These are phyloP conservation scores for Geotrichum restrictum DNA, from an alignment of 1,139 yeast genomes.

Conservation along the genomic window DNA sequence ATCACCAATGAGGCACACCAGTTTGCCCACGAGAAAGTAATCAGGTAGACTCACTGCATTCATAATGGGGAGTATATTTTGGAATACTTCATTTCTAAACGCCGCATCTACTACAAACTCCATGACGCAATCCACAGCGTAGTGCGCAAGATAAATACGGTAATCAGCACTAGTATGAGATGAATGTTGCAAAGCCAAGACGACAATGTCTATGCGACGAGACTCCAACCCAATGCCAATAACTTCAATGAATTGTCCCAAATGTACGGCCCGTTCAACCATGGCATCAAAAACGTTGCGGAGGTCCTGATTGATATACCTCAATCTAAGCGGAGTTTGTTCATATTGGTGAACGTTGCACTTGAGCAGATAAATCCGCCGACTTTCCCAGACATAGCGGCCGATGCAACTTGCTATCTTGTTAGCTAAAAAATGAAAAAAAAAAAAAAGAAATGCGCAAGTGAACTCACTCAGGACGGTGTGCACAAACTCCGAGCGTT, in stretches of 20 bases:
- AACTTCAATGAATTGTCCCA: slow-evolving; percentile 73
- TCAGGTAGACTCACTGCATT: slow-evolving; percentile 61
- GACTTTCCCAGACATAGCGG: slow-evolving; percentile 66
- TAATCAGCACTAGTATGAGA: slow-evolving; percentile 30
- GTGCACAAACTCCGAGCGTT: slow-evolving; percentile 74
- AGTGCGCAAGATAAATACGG: slow-evolving; percentile 68
- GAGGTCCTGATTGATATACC: slow-evolving; percentile 56
- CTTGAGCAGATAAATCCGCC: slow-evolving; percentile 50
- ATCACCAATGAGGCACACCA: slow-evolving; percentile 84
- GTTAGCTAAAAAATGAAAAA: too few relatives aligned
- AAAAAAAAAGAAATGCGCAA: too few relatives aligned
- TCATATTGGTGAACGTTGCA: too few relatives aligned
- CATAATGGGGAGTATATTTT: slow-evolving; percentile 57
- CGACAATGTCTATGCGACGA: slow-evolving; percentile 76
- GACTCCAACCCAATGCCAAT: slow-evolving; percentile 89
- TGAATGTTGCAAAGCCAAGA: slow-evolving; percentile 52
- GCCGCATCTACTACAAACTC: too few relatives aligned
- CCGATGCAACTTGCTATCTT: slow-evolving; percentile 68
- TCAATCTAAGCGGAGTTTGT: too few relatives aligned
- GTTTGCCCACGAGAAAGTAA: slow-evolving; percentile 73
- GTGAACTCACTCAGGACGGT: slow-evolving; percentile 60
- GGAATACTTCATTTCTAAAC: slow-evolving; percentile 63
- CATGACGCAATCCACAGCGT: slow-evolving; percentile 63
- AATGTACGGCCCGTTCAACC: slow-evolving; percentile 71
- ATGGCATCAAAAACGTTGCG: slow-evolving; percentile 73